Evolutionary conservation across 805 yeast species (phyloP).

Genomic region (Cyberlindnera euphorbiiphila): DNA sequence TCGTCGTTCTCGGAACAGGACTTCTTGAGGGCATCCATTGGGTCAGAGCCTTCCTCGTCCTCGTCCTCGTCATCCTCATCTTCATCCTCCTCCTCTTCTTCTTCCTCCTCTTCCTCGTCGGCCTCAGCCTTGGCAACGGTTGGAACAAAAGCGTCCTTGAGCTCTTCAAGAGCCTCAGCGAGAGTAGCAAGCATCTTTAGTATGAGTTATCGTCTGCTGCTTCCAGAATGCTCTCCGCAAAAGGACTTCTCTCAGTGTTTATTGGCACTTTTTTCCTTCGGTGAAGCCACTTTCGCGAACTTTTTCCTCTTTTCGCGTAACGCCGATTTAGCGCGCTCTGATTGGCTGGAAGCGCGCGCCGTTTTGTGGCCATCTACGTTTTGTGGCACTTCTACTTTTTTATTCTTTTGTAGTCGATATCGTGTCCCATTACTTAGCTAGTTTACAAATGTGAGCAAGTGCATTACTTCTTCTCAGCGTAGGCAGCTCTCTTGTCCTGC

Average conservation of each 20-base stretch:
- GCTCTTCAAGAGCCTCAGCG: conserved; percentile 47
- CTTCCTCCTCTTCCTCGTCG: conserved; percentile 31
- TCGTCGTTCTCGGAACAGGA: conserved; percentile 67
- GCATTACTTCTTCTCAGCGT: conserved; percentile 17
- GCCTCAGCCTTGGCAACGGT: conserved; percentile 68
- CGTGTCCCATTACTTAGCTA: conserved; percentile 12
- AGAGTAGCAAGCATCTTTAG: conserved; percentile 33
- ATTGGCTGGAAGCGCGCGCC: conserved; percentile 18
- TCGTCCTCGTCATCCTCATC: conserved; percentile 68
- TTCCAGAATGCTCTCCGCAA: no score
- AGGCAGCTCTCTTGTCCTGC: conserved; percentile 38
- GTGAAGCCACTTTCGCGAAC: conserved; percentile 14
- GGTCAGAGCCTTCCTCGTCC: conserved; percentile 69
- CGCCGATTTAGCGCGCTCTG: conserved; percentile 16
- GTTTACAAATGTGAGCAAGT: conserved; percentile 1
- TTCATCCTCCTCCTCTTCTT: conserved; percentile 37
- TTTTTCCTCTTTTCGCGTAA: conserved; percentile 18
- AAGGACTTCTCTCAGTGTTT: no score
- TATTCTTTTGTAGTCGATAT: no score
- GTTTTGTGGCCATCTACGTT: not conserved
- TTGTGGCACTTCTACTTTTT: conserved; percentile 1
- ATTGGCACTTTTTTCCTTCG: conserved; percentile 9
- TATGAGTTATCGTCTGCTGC: not conserved
- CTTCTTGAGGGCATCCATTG: conserved; percentile 56
- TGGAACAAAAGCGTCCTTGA: conserved; percentile 78